Base-by-base conservation (phyloP, 2,329 filamentous ascomycete species). In the Cytospora piceae region DNA sequence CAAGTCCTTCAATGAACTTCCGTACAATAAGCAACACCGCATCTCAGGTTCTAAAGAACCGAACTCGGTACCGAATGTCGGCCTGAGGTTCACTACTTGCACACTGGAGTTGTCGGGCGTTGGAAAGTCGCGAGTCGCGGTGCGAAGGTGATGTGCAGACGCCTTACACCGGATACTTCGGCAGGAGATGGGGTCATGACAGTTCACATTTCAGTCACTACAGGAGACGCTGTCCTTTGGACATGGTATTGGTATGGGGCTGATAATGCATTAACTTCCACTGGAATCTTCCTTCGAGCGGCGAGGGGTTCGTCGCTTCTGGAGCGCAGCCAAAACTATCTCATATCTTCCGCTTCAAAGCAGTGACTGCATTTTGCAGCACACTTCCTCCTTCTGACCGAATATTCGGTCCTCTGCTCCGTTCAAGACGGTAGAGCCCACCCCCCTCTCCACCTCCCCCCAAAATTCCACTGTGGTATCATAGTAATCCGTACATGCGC, bases 401-500 rank as follows among this genome's bases (percentile, higher is more conserved):
- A 17, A 46, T 11, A 46, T 46, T 22, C 11, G 2, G 20, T 46
- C 4, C 42, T 6, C 46, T 49, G 46, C n/a, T 24, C 46, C 46
- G 46, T 49, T 14, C n/a, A 49, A 49, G 46, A 24, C 46, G 46
- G 46, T 24, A 49, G 46, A 9, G 46, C n/a, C 12, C 46, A 5
- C 46, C n/a, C 46, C 24, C 11, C n/a, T 49, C 46, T 49, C 46
- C 46, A 12, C 12, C 5, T 7, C 8, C 46, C 7, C n/a, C 11
- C 46, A 49, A 22, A 49, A 49, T 24, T 15, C 22, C 46, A 49
- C 53, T 55, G 53, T 63, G 61, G 61, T 63, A 63, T 63, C 61
- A 63, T 63, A 51, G 53, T 46, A 34, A 51, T 63, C 61, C 61
- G 39, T 63, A 52, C 52, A 55, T 57, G 49, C 42, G 51, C 34